phyloP scores from a whole-genome alignment of 352 stramenopile genomes.

The Pythium biforme region DNA sequence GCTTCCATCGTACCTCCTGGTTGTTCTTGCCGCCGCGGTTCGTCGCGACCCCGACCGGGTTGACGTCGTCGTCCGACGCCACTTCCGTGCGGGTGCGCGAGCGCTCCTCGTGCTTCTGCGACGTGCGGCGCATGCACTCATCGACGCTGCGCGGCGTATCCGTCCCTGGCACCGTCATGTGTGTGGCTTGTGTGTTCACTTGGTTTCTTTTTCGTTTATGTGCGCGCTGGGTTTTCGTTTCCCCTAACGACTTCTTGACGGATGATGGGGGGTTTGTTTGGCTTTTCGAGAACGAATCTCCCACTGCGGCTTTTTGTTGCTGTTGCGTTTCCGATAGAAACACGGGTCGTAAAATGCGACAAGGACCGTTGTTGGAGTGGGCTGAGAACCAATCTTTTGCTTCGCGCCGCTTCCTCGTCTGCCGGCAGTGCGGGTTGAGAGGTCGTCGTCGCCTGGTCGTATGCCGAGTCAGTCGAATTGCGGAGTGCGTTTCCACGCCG shows the following conservation, averaged over 20 bases:
- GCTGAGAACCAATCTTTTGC: constrained; percentile 11
- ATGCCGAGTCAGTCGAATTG: not conserved
- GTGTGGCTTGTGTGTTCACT: not conserved
- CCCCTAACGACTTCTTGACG: constrained; percentile 2
- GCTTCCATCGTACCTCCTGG: constrained; percentile 46
- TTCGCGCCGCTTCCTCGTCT: constrained; percentile 12
- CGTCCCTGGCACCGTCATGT: constrained; percentile 11
- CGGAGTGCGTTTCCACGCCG: not conserved
- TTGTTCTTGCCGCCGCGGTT: constrained; percentile 73
- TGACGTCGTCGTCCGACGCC: constrained; percentile 48
- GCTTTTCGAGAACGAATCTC: constrained; percentile 6
- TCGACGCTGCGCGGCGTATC: constrained; percentile 13
- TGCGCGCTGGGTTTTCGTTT: not conserved
- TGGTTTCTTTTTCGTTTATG: constrained; percentile 10
- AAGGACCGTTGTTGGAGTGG: not conserved
- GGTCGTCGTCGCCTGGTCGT: constrained; percentile 9
- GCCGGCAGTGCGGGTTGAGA: not conserved
- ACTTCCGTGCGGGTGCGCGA: constrained; percentile 32
- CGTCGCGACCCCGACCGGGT: constrained; percentile 61
- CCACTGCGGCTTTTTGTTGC: constrained; percentile 5
- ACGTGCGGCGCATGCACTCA: constrained; percentile 2
- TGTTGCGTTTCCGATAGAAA: constrained; percentile 16
- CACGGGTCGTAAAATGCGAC: constrained; percentile 18
- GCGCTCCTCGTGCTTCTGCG: constrained; percentile 20
- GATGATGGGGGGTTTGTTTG: constrained; percentile 6